Evolutionary conservation across 2,329 filamentous ascomycete genomes (phyloP).

Genomic region (Xylariales sp.): DNA sequence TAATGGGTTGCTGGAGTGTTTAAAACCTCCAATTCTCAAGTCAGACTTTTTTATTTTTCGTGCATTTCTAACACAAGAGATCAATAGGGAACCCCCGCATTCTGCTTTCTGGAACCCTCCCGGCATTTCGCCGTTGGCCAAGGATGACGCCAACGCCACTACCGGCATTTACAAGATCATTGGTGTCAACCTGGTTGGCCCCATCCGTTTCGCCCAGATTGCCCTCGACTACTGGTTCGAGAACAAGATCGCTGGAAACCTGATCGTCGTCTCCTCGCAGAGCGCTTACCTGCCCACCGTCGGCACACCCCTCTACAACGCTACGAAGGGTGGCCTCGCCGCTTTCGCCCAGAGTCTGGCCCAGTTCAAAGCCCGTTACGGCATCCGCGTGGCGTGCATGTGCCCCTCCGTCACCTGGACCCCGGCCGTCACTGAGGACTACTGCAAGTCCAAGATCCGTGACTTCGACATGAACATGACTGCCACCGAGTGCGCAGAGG

Average conservation of each 20-base stretch:
- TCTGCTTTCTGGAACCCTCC: conserved; percentile 17
- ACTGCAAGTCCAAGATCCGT: conserved; percentile 21
- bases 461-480: conserved; percentile 20
- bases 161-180: conserved; percentile 15
- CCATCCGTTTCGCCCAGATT: conserved; percentile 18
- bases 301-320: conserved; percentile 23
- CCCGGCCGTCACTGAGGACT: conserved; percentile 25
- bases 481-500: conserved; percentile 25
- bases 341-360: conserved; percentile 18
- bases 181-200: conserved; percentile 16
- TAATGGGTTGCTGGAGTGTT: no score
- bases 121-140: conserved; percentile 10
- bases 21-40: no score
- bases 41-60: no score
- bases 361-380: conserved; percentile 23
- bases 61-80: no score
- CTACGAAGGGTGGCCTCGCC: conserved; percentile 21
- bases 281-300: conserved; percentile 21
- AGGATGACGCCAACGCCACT: conserved; percentile 12
- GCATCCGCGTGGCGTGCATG: conserved; percentile 26
- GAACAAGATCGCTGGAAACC: conserved; percentile 17
- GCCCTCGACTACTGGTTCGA: conserved; percentile 26
- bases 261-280: conserved; percentile 22
- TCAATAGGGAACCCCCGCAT: conserved; percentile 14
- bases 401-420: conserved; percentile 30